Evolutionary conservation across 2,329 filamentous ascomycete species (phyloP).

Genomic region (Colletotrichum caudatum): DNA sequence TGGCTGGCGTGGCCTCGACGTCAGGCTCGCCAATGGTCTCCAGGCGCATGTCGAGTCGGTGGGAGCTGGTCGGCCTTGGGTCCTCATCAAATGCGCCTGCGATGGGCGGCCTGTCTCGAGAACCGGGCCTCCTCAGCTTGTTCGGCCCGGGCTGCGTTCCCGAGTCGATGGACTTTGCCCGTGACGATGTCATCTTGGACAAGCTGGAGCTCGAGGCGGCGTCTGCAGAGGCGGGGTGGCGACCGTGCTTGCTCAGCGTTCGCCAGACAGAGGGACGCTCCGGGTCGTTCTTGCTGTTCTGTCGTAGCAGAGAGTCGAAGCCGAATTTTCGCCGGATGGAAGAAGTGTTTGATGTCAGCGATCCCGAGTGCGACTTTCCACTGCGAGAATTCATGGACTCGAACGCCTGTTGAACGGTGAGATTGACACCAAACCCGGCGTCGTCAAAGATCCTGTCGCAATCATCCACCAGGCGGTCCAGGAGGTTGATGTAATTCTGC

Average conservation of each 20-base stretch:
- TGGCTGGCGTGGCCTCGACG: slow-evolving; percentile 48
- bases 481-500: slow-evolving; percentile 85
- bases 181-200: slow-evolving; percentile 72
- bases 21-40: slow-evolving; percentile 72
- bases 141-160: slow-evolving; percentile 64
- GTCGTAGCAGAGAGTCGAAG: slow-evolving; percentile 78
- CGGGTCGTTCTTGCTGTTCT: slow-evolving; percentile 80
- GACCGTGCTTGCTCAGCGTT: slow-evolving; percentile 85
- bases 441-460: slow-evolving; percentile 90
- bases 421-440: slow-evolving; percentile 47
- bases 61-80: slow-evolving; percentile 68
- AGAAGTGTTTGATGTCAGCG: slow-evolving; percentile 86
- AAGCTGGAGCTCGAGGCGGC: slow-evolving; percentile 69
- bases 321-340: slow-evolving; percentile 88
- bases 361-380: slow-evolving; percentile 75
- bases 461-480: slow-evolving; percentile 91
- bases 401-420: slow-evolving; percentile 56
- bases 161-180: slow-evolving; percentile 83
- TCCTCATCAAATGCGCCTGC: slow-evolving; percentile 72
- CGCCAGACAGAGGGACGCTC: slow-evolving; percentile 86
- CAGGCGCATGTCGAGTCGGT: slow-evolving; percentile 66
- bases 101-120: slow-evolving; percentile 71
- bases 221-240: slow-evolving; percentile 70
- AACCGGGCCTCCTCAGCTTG: slow-evolving; percentile 64
- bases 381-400: slow-evolving; percentile 72